Evolutionary conservation across 2,329 filamentous ascomycete genomes (phyloP).

Genomic region (Paecilomyces variotii): DNA sequence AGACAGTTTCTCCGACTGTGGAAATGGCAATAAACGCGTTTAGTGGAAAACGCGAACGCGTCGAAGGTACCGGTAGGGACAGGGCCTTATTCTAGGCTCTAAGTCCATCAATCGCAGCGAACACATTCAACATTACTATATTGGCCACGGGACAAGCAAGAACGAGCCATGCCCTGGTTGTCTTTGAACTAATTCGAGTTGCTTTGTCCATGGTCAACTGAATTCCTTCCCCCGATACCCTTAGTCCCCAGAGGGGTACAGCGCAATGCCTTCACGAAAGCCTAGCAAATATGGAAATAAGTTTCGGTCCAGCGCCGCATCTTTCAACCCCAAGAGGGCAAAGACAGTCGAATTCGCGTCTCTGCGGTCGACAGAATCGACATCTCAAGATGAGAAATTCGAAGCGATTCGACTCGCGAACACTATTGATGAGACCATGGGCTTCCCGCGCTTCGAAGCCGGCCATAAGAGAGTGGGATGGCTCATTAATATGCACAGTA

Average conservation of each 20-base stretch:
- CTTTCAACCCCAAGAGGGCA: slow-evolving; percentile 46
- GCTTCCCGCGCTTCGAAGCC: slow-evolving; percentile 84
- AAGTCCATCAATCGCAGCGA: neutral
- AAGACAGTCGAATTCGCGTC: slow-evolving; percentile 75
- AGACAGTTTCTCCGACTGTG: slow-evolving; percentile 17
- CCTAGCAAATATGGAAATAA: slow-evolving; percentile 60
- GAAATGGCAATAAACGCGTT: slow-evolving; percentile 13
- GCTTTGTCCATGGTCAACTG: slow-evolving; percentile 17
- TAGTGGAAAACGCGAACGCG: slow-evolving; percentile 30
- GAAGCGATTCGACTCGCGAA: slow-evolving; percentile 77
- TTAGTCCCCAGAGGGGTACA: slow-evolving; percentile 15
- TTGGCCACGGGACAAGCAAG: neutral
- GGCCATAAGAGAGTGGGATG: slow-evolving; percentile 80
- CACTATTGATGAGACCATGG: slow-evolving; percentile 89
- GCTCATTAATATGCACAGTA: slow-evolving; percentile 93
- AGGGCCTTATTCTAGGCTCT: neutral
- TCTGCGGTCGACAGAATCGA: slow-evolving; percentile 68
- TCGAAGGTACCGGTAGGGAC: slow-evolving; percentile 8
- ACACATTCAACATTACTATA: neutral
- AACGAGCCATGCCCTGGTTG: neutral
- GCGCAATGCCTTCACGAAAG: slow-evolving; percentile 41
- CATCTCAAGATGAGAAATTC: slow-evolving; percentile 85
- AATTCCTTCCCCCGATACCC: slow-evolving; percentile 10
- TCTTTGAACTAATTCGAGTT: slow-evolving; percentile 2
- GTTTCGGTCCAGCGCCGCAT: slow-evolving; percentile 35